These are phyloP conservation scores for Phytopythium litorale DNA, from an alignment of 352 stramenopile species.

Conservation along the genomic window DNA sequence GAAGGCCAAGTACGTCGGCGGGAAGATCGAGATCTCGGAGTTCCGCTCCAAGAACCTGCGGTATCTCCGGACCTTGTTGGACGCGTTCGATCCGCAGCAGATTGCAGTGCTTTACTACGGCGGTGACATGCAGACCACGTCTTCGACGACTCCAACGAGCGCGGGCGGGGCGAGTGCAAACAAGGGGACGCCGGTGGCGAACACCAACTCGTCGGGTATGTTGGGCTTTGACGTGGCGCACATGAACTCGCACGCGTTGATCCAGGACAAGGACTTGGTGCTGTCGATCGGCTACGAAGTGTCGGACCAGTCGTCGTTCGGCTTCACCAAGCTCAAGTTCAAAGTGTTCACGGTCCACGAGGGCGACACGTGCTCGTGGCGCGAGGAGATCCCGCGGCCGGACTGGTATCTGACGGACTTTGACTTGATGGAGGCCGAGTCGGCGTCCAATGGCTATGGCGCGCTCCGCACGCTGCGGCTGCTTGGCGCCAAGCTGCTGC, in stretches of 20 bases:
- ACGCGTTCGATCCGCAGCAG: conserved; percentile 77
- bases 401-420: conserved; percentile 74
- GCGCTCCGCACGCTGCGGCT: conserved; percentile 56
- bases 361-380: conserved; percentile 52
- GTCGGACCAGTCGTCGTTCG: conserved; percentile 24
- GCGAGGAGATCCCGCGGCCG: conserved; percentile 59
- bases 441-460: conserved; percentile 28
- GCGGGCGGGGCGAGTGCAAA: conserved; percentile 7
- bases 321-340: conserved; percentile 42
- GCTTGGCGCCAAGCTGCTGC: conserved; percentile 60
- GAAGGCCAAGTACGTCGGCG: conserved; percentile 63
- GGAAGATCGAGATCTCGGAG: conserved; percentile 64
- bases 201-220: conserved; percentile 32
- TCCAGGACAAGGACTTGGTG: conserved; percentile 64
- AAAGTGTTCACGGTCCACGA: conserved; percentile 60
- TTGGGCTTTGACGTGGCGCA: conserved; percentile 73
- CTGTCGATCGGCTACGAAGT: conserved; percentile 61
- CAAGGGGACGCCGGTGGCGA: conserved; percentile 12
- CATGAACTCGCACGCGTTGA: conserved; percentile 71
- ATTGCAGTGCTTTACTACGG: conserved; percentile 67
- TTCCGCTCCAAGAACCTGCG: conserved; percentile 71
- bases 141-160: conserved; percentile 15
- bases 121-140: conserved; percentile 9
- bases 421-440: conserved; percentile 45
- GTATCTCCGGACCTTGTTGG: conserved; percentile 59